phyloP scores from a whole-genome alignment of 2,329 filamentous ascomycete genomes.

The Apiospora saccharicola region DNA sequence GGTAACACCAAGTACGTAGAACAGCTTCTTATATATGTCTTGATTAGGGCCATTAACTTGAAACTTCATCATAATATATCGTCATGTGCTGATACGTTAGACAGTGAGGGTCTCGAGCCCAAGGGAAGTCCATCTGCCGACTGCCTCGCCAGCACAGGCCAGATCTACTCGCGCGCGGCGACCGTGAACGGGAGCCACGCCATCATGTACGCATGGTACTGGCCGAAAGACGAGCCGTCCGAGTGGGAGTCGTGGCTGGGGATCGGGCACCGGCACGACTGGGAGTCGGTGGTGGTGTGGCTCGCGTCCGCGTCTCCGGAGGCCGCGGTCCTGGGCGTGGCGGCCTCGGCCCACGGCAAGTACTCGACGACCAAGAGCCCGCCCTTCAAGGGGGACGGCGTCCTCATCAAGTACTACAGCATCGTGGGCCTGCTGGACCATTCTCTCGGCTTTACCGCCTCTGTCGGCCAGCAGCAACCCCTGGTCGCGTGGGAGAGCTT shows the following conservation, averaged over 20 bases:
- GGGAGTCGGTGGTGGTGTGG: slow-evolving; percentile 45
- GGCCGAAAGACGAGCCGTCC: slow-evolving; percentile 50
- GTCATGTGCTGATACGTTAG: slow-evolving; percentile 23
- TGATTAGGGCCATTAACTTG: neutral
- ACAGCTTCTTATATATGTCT: neutral
- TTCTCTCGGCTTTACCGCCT: slow-evolving; percentile 43
- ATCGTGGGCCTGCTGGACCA: slow-evolving; percentile 43
- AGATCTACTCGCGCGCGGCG: slow-evolving; percentile 44
- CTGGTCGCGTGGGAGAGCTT: slow-evolving; percentile 49
- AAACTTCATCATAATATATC: no score
- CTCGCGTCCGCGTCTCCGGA: slow-evolving; percentile 31
- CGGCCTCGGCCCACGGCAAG: slow-evolving; percentile 43
- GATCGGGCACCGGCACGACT: slow-evolving; percentile 47
- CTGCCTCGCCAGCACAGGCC: slow-evolving; percentile 41
- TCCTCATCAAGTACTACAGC: slow-evolving; percentile 41
- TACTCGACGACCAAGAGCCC: slow-evolving; percentile 36
- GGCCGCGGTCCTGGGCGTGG: slow-evolving; percentile 41
- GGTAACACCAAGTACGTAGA: slow-evolving; percentile 44
- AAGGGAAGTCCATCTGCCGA: slow-evolving; percentile 36
- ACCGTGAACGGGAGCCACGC: slow-evolving; percentile 39
- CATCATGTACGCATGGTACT: slow-evolving; percentile 45
- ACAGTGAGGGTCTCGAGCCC: slow-evolving; percentile 41
- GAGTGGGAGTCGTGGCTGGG: slow-evolving; percentile 31
- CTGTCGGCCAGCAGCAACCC: slow-evolving; percentile 46
- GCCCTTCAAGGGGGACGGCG: slow-evolving; percentile 35